Evolutionary conservation across 768 basidiomycete species (phyloP).

Genomic region (Paxillus ammoniavirescens): DNA sequence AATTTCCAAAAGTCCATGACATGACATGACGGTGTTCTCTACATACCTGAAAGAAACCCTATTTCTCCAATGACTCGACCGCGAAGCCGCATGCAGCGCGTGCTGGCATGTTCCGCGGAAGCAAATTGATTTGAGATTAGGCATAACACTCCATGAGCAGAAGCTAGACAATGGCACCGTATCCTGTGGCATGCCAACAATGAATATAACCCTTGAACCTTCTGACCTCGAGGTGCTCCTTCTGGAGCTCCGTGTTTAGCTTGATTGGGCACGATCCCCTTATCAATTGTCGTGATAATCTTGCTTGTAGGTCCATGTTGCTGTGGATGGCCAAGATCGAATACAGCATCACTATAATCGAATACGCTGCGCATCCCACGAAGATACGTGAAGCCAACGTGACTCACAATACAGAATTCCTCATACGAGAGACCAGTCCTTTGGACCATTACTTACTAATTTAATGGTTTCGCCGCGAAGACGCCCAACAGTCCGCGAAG

Average conservation of each 20-base stretch:
- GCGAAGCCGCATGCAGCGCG: no score
- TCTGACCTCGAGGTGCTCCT: neutral
- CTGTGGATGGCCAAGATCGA: conserved; percentile 10
- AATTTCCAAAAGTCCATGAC: conserved; percentile 3
- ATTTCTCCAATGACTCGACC: neutral
- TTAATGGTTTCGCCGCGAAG: neutral
- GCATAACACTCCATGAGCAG: no score
- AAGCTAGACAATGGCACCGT: no score
- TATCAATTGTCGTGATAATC: conserved; percentile 11
- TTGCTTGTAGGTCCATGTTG: conserved; percentile 19
- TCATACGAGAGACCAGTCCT: no score
- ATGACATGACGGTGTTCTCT: conserved; percentile 21
- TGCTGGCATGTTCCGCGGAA: neutral
- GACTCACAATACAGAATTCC: no score
- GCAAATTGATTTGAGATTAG: no score
- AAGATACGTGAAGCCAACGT: neutral
- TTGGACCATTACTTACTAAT: no score
- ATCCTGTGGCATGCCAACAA: no score
- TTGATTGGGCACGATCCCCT: conserved; percentile 8
- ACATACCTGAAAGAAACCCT: conserved; percentile 2
- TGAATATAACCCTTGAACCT: neutral
- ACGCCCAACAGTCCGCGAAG: neutral
- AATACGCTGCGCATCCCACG: neutral
- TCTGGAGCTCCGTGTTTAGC: neutral
- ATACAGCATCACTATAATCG: neutral